Conservation (phyloP, 441 rosid species). For the Erodium moschatum region DNA sequence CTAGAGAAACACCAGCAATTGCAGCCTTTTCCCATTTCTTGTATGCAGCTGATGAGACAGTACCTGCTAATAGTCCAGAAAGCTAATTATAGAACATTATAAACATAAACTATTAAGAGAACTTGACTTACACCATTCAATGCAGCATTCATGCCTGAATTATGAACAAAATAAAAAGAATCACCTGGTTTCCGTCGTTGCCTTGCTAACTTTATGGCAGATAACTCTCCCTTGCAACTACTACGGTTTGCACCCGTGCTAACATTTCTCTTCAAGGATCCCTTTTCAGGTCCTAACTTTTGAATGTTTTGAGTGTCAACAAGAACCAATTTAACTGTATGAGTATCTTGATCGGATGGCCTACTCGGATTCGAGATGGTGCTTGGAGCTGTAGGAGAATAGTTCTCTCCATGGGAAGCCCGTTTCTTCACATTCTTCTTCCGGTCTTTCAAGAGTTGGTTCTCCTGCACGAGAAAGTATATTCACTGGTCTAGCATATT, state of each 20-base stretch:
- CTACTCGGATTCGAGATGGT: conserved; percentile 48
- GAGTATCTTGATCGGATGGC: conserved; percentile 52
- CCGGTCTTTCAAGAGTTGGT: conserved; percentile 88
- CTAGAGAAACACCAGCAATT: conserved; percentile 95
- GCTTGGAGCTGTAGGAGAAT: conserved; percentile 46
- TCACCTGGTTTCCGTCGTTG: conserved; percentile 75
- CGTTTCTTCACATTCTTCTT: conserved; percentile 72
- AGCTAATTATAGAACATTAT: conserved; percentile 4
- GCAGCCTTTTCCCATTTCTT: conserved; percentile 97
- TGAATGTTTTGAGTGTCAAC: conserved; percentile 72
- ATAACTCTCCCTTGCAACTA: conserved; percentile 51
- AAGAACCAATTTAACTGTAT: conserved; percentile 59
- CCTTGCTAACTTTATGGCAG: conserved; percentile 55
- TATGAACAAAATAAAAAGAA: background rate
- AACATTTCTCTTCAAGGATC: conserved; percentile 53
- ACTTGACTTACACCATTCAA: background rate
- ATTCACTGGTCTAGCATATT: conserved; percentile 25
- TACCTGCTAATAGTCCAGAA: conserved; percentile 20
- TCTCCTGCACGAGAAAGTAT: conserved; percentile 53
- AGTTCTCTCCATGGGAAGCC: conserved; percentile 60
- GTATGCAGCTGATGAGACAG: conserved; percentile 54
- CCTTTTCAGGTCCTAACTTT: conserved; percentile 64
- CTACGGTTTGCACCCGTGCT: conserved; percentile 45
- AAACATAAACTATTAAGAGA: background rate
- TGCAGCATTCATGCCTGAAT: background rate